Conservation (phyloP, 2,329 filamentous ascomycete genomes). For the Colletotrichum caudatum region DNA sequence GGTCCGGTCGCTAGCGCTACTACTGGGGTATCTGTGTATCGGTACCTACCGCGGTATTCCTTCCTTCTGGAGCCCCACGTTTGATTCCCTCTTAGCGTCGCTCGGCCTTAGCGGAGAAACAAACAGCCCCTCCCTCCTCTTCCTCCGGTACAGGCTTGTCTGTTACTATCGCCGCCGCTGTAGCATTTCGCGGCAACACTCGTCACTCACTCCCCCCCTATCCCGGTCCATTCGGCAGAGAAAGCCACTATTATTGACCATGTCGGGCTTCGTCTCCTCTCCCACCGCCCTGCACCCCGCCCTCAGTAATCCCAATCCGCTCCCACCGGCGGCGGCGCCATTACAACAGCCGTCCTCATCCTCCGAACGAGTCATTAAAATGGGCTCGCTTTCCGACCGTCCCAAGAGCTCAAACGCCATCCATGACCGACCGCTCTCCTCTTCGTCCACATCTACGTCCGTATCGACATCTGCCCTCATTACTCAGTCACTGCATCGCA, state of each 20-base stretch:
- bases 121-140: neutral
- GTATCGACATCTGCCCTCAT: slow-evolving; percentile 33
- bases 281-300: slow-evolving; percentile 64
- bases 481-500: slow-evolving; percentile 40
- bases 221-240: slow-evolving; percentile 25
- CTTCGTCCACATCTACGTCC: slow-evolving; percentile 40
- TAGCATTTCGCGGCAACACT: slow-evolving; percentile 7
- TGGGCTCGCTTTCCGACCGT: slow-evolving; percentile 44
- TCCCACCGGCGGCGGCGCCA: slow-evolving; percentile 42
- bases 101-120: slow-evolving; percentile 25
- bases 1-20: slow-evolving; percentile 10
- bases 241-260: slow-evolving; percentile 37
- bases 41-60: neutral
- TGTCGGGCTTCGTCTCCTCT: slow-evolving; percentile 55
- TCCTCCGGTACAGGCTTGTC: neutral
- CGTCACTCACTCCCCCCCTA: neutral
- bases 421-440: slow-evolving; percentile 41
- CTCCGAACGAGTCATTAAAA: slow-evolving; percentile 45
- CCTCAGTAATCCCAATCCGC: slow-evolving; percentile 56
- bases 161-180: slow-evolving; percentile 9
- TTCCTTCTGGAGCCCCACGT: neutral
- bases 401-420: slow-evolving; percentile 44
- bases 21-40: neutral
- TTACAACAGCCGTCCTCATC: slow-evolving; percentile 12
- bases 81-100: slow-evolving; percentile 7